A percentile compares a stretch with the other conserved stretches of the same genome.
Conservation (phyloP, 345 rosid genomes). For the Abelmoschus esculentus region DNA sequence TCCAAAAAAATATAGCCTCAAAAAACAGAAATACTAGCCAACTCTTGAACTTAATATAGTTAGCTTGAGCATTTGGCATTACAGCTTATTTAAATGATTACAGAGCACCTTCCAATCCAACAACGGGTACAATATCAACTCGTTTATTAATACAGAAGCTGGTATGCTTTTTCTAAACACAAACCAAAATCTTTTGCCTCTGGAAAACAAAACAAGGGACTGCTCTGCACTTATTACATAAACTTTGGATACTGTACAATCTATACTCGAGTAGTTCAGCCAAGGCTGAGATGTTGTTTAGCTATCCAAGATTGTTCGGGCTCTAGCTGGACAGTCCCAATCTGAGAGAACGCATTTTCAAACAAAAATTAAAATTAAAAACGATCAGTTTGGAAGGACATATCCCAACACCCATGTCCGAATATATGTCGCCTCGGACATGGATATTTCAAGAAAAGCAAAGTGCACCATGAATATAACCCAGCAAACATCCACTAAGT, state of each 20-base stretch:
- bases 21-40: no score
- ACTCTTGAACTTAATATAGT: no score
- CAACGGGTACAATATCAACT: not conserved
- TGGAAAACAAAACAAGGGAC: not conserved
- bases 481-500: slow-evolving; percentile 3
- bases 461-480: not conserved
- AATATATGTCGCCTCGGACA: not conserved
- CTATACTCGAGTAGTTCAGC: slow-evolving; percentile 34
- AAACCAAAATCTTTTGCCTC: not conserved
- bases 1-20: no score
- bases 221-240: slow-evolving; percentile 2
- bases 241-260: slow-evolving; percentile 1
- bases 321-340: slow-evolving; percentile 63
- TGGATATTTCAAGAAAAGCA: not conserved
- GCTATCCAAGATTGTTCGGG: slow-evolving; percentile 82
- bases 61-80: no score
- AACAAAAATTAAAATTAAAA: not conserved
- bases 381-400: not conserved
- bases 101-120: no score
- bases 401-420: not conserved
- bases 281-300: slow-evolving; percentile 57
- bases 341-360: slow-evolving; percentile 36
- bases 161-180: not conserved
- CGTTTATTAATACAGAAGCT: not conserved
- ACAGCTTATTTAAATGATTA: no score